Base-by-base conservation (phyloP, 1,139 yeast genomes). In the Kodamaea ohmeri region DNA sequence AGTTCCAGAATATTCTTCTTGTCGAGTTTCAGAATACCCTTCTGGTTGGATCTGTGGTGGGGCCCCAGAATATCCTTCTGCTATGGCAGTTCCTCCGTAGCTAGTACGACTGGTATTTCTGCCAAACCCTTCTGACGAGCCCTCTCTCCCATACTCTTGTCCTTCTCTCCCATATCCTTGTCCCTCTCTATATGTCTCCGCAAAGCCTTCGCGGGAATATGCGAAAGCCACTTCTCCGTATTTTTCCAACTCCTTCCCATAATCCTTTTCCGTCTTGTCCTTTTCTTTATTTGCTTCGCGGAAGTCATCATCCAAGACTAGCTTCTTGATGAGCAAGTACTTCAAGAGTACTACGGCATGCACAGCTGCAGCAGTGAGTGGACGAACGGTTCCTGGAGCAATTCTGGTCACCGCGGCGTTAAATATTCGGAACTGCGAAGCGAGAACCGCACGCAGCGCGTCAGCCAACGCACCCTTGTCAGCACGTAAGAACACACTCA, bases 361-460 rank as follows among this genome's bases (percentile, higher is more conserved):
- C 25, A 65, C 49, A 12, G 61, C 50, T 40, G 58, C 56, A 7
- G 58, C 48, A 20, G 61, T 43, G 2, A 62, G 46, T 8, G 53
- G 45, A n/a, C n/a, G n/a, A n/a, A n/a, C n/a, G n/a, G n/a, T n/a
- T n/a, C n/a, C n/a, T n/a, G n/a, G n/a, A n/a, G n/a, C n/a, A n/a
- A n/a, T n/a, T n/a, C n/a, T n/a, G n/a, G n/a, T n/a, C 8, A 55
- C 43, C 7, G 63, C 38, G 39, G 56, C 54, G 39, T 62, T 60
- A 45, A 63, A 65, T 21, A 68, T 50, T 32, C 52, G 56, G 9
- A 62, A 48, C 44, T 69, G 74, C 36, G 64, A 61, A 36, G 60
- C 59, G 25, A 66, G 51, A 2, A 58, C 45, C 8, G 38, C 41
- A 20, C 42, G 38, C 13, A 38, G 32, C 34, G 37, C 40, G 13